These are phyloP conservation scores for Cutaneotrichosporon sp. DNA, from an alignment of 1,284 basidiomycete genomes.

Conservation along the genomic window DNA sequence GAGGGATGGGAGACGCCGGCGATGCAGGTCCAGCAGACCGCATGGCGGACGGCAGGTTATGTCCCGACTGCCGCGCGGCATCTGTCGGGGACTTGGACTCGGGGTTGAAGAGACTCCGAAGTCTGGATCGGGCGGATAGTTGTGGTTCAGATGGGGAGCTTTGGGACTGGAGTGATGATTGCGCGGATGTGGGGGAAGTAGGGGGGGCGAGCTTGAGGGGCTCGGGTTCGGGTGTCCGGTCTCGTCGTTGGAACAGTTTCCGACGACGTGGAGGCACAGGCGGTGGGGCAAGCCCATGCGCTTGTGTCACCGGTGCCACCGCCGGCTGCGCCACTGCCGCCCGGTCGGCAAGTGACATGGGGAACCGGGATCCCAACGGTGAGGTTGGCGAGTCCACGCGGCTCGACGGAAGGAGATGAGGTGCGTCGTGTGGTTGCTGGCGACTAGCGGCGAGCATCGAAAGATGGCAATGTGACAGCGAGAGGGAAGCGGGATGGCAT, in stretches of 20 bases:
- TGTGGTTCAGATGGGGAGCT: not conserved
- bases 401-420: not conserved
- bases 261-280: constrained; percentile 8
- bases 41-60: constrained; percentile 12
- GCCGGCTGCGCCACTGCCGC: not conserved
- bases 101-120: constrained; percentile 1
- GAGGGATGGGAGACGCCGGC: not conserved
- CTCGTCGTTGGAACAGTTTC: constrained; percentile 7
- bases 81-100: not conserved
- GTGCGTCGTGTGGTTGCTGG: constrained; percentile 1
- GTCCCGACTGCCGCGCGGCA: constrained; percentile 9
- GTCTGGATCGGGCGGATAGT: not conserved
- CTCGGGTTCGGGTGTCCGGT: not conserved
- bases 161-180: not conserved
- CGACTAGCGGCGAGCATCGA: constrained; percentile 6
- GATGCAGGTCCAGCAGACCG: not conserved
- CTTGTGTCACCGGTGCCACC: not conserved
- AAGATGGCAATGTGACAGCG: not conserved
- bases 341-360: constrained; percentile 10
- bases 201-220: not conserved
- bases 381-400: constrained; percentile 1
- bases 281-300: not conserved
- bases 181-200: not conserved
- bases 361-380: not conserved
- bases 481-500: constrained; percentile 5